Evolutionary conservation across 768 basidiomycete genomes (phyloP), one percentile per base, ranked within the genome.

Genomic region (Pholiota microspora): DNA sequence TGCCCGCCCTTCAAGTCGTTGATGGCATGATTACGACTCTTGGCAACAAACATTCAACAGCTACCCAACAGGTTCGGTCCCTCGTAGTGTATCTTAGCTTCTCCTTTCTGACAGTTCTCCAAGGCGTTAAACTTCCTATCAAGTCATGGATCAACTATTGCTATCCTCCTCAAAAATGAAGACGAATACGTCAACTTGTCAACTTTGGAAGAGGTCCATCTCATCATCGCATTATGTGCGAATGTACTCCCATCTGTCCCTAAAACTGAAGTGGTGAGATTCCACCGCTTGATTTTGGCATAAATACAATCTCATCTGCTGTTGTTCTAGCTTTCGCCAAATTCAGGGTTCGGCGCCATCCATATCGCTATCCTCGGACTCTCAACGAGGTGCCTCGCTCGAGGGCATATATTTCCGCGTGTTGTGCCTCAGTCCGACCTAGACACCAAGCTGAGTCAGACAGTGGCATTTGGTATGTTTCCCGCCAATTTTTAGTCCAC

Each of bases 1-100:
- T 94, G 72, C 94, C 93, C 0, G 86, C 88, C 4, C 67, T 98
- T 36, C 94, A 97, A 67, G 77, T 97, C 16, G 78, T 91, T 10
- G 80, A 85, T 52, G 86, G 84, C 7, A 81, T 92, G 52, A 71
- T 96, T 27, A 83, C 92, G 2, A 88, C 87, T n/a, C 69, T 94
- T 8, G 89, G 91, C 9, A 72, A 75, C 16, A 81, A 82, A 47
- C 89, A 92, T 58, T 67, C 79, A 2, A 84, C 84, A 0, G 86
- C 84, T 0, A 75, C 82, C 1, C 82, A 85, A 45, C 92, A 93
- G 74, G 91, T 86, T 59, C 32, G 73, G 13, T 29, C 7, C 15
- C 15, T 18, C 3, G 5, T 36, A 35, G 7, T 15, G 4, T 51
- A 7, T 29, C 48, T 13, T 28, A n/a, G 3, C 13, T 13, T 6